Evolutionary conservation across 768 basidiomycete genomes (phyloP).

Genomic region (Serendipita sp.): DNA sequence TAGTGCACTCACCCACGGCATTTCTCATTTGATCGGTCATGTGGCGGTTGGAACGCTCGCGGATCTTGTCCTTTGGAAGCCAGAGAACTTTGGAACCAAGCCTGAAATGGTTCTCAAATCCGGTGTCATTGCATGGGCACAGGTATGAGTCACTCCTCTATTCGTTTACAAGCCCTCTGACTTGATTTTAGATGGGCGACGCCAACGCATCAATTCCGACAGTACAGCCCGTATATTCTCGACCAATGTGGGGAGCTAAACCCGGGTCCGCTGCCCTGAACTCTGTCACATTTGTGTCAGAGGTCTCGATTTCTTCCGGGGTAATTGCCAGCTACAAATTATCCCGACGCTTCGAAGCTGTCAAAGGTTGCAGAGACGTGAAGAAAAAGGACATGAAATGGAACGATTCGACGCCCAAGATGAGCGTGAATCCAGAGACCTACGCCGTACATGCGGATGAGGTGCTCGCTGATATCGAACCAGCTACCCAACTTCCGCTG

Average conservation of each 20-base stretch:
- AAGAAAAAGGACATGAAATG: constrained; percentile 88
- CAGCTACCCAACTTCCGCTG: constrained; percentile 56
- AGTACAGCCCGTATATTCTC: constrained; percentile 73
- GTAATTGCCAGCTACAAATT: constrained; percentile 51
- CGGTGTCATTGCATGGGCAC: constrained; percentile 81
- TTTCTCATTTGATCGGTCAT: constrained; percentile 74
- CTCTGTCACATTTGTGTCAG: constrained; percentile 77
- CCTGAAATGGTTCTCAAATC: constrained; percentile 93
- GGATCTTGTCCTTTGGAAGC: constrained; percentile 92
- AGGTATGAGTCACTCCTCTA: constrained; percentile 33
- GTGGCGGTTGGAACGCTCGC: constrained; percentile 71
- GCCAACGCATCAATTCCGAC: constrained; percentile 94
- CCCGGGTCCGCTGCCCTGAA: constrained; percentile 65
- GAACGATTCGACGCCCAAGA: constrained; percentile 67
- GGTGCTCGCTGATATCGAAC: constrained; percentile 54
- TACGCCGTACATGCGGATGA: constrained; percentile 81
- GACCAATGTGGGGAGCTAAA: constrained; percentile 88
- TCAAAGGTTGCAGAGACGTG: constrained; percentile 57
- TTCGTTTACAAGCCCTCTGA: background rate
- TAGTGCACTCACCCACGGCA: constrained; percentile 92
- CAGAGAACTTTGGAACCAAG: constrained; percentile 80
- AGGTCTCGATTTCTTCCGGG: constrained; percentile 45
- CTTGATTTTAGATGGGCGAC: constrained; percentile 65
- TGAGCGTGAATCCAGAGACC: constrained; percentile 83
- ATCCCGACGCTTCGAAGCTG: constrained; percentile 56